Percentiles rank a stretch among this genome's conserved stretches.
Evolutionary conservation across 2,329 filamentous ascomycete species (phyloP).

Genomic region (Fusarium graminum): DNA sequence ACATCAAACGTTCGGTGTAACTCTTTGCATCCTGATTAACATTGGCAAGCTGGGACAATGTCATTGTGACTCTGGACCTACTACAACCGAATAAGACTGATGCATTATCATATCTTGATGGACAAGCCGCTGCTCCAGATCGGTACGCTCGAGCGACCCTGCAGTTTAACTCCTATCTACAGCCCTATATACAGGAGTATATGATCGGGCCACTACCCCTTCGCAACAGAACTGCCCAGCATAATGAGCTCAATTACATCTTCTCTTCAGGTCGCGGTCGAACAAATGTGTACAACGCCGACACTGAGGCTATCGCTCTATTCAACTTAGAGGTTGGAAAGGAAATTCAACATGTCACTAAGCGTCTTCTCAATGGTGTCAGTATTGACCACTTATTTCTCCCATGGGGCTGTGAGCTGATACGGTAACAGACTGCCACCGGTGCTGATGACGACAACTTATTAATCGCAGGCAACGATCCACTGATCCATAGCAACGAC

Average conservation of each 20-base stretch:
- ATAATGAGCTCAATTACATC: conserved; percentile 57
- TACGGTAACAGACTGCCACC: conserved; percentile 19
- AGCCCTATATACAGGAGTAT: conserved; percentile 57
- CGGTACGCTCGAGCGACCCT: conserved; percentile 59
- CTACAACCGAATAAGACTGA: conserved; percentile 65
- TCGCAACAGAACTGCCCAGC: conserved; percentile 52
- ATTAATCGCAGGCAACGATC: conserved; percentile 38
- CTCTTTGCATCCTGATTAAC: neutral
- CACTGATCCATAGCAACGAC: conserved; percentile 56
- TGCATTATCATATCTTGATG: conserved; percentile 60
- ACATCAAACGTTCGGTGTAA: accelerated
- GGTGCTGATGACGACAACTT: conserved; percentile 20
- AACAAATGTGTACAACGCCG: conserved; percentile 45
- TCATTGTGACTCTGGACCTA: conserved; percentile 51
- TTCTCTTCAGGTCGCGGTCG: conserved; percentile 52
- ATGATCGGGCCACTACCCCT: conserved; percentile 55
- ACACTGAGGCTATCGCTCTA: conserved; percentile 24
- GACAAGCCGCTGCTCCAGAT: conserved; percentile 51
- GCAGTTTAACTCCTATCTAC: conserved; percentile 43
- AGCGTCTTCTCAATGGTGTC: conserved; percentile 35
- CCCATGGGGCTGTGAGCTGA: neutral
- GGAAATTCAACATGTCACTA: conserved; percentile 26
- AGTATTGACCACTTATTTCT: neutral
- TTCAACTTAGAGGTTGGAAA: conserved; percentile 27
- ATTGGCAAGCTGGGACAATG: conserved; percentile 28